A percentile compares a stretch with the other conserved stretches of the same genome.
These are phyloP conservation scores for Tylopilus rubrobrunneus DNA, from an alignment of 768 basidiomycete genomes.

Conservation along the genomic window DNA sequence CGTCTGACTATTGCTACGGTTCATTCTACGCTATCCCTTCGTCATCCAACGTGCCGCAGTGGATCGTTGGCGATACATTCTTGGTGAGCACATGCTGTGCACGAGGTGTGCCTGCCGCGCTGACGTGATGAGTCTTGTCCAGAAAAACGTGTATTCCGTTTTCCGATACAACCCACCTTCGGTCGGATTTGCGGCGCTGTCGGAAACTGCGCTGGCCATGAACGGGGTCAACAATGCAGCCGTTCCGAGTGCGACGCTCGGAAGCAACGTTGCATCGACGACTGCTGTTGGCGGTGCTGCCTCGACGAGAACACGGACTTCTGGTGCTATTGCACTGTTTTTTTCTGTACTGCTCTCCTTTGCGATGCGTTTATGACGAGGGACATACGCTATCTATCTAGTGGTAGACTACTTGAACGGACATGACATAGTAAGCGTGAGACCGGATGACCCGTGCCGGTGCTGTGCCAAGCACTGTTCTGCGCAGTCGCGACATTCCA, in stretches of 20 bases:
- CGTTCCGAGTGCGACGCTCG: constrained; percentile 17
- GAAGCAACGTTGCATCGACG: constrained; percentile 11
- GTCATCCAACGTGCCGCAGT: constrained; percentile 52
- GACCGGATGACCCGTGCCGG: too few species aligned
- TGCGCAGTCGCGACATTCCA: not conserved
- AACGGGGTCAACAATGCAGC: constrained; percentile 20
- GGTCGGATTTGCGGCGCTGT: constrained; percentile 48
- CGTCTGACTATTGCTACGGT: constrained; percentile 62
- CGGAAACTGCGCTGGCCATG: constrained; percentile 25
- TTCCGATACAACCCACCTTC: constrained; percentile 46
- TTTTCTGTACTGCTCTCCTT: constrained; percentile 10
- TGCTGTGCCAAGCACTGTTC: not conserved
- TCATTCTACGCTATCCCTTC: constrained; percentile 73
- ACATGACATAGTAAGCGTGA: too few species aligned
- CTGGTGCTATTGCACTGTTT: not conserved
- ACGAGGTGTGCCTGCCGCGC: not conserved
- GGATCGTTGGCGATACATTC: constrained; percentile 93
- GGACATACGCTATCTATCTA: too few species aligned
- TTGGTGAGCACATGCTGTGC: constrained; percentile 32
- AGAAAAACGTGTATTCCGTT: constrained; percentile 58
- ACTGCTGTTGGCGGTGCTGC: constrained; percentile 12
- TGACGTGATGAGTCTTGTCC: not conserved
- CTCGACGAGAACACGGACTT: not conserved
- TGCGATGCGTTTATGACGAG: constrained; percentile 1
- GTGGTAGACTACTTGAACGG: too few species aligned